Evolutionary conservation across 495 filamentous ascomycete species (phyloP), one percentile per base, ranked within the genome.

Genomic region (Trichoderma virens): DNA sequence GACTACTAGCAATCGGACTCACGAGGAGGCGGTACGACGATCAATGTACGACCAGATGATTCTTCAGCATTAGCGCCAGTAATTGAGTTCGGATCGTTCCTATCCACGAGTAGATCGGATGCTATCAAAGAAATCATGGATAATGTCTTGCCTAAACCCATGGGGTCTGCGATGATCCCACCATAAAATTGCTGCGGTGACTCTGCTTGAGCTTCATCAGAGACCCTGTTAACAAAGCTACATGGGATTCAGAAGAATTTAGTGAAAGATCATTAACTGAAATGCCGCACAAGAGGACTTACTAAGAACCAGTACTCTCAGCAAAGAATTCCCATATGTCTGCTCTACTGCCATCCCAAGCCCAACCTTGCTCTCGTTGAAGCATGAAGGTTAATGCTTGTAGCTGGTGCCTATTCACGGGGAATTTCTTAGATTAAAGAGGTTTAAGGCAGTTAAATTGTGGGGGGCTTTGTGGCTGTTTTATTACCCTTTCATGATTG

Each of bases 331-430:
- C 61, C 71, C 72, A 74, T 0, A 76, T 54, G 47, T 75, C 72
- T 20, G 59, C 20, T 2, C 59, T 51, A 1, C 61, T 61, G 6
- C 47, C 60, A 13, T 65, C 39, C 3, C 69, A 61, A 20, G 18
- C 66, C 74, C 78, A 78, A 5, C 76, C 76, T 9, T 67, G 59
- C 56, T 81, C 78, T 45, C 76, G 62, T 31, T 66, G 65, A n/a
- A 71, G 59, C 72, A 81, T 73, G 62, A 81, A 81, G 1, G 75
- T 78, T 20, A 81, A 45, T 0, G 76, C 78, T 62, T 80, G 76
- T 43, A 73, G 75, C 54, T 80, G 79, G 65, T 80, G 76, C 35
- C 74, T 76, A 54, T 27, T 28, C 18, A 81, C 79, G 3, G 74
- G 76, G n/a, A 81, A 32, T 0, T 74, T 77, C 61, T 80, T 74